Conservation (phyloP, 192 early-diverging fungal genomes). For the Coemansia brasiliensis region DNA sequence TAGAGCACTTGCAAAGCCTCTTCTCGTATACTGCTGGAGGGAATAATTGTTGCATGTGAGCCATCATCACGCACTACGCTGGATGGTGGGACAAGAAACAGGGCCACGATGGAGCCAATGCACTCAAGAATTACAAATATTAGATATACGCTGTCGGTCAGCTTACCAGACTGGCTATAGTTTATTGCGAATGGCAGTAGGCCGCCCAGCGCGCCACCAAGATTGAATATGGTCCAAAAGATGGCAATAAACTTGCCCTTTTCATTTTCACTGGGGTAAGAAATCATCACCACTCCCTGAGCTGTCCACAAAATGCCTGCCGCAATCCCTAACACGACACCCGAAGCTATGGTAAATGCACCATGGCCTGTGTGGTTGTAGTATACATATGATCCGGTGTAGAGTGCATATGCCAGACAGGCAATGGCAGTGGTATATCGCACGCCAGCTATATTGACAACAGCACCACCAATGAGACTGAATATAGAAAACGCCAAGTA, state of each 20-base stretch:
- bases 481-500: slow-evolving; percentile 73
- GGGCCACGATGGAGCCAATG: slow-evolving; percentile 58
- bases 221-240: slow-evolving; percentile 81
- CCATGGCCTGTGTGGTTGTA: slow-evolving; percentile 62
- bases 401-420: slow-evolving; percentile 68
- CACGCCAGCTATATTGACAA: slow-evolving; percentile 78
- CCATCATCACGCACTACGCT: slow-evolving; percentile 72
- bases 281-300: slow-evolving; percentile 78
- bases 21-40: slow-evolving; percentile 53
- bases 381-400: slow-evolving; percentile 70
- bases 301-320: slow-evolving; percentile 72
- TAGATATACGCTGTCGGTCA: slow-evolving; percentile 70
- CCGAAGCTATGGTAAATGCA: slow-evolving; percentile 65
- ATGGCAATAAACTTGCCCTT: slow-evolving; percentile 80
- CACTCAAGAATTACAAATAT: slow-evolving; percentile 74
- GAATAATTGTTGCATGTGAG: slow-evolving; percentile 59
- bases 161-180: slow-evolving; percentile 46
- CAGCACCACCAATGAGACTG: slow-evolving; percentile 72
- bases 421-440: slow-evolving; percentile 64
- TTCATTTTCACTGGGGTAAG: slow-evolving; percentile 73
- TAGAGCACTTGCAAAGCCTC: slow-evolving; percentile 61
- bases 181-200: slow-evolving; percentile 68
- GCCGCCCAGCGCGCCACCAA: slow-evolving; percentile 76
- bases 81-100: slow-evolving; percentile 60
- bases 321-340: slow-evolving; percentile 73